Percentiles rank a stretch among this genome's conserved stretches.
These are phyloP conservation scores for Eremochloa ophiuroides DNA, from an alignment of 176 grass and related monocot species.

Conservation along the genomic window DNA sequence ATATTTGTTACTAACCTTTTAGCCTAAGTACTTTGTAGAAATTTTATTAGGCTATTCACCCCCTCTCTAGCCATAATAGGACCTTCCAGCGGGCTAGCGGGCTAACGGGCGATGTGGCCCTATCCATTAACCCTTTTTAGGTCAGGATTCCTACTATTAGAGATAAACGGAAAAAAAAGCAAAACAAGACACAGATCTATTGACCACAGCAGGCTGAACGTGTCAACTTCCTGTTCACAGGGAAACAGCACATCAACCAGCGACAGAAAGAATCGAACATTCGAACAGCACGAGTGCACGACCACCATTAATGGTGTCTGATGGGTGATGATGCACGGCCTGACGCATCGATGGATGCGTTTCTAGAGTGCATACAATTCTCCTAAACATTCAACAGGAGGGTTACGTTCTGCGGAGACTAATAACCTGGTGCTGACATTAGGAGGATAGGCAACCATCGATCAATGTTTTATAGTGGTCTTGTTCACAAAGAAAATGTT, in stretches of 20 bases:
- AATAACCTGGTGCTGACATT: neutral
- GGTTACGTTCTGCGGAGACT: neutral
- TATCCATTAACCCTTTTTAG: no score
- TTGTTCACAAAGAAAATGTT: neutral
- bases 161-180: no score
- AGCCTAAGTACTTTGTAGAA: no score
- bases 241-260: neutral
- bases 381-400: neutral
- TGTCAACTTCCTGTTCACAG: neutral
- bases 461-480: neutral
- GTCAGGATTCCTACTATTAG: no score
- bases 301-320: neutral
- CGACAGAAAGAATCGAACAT: neutral
- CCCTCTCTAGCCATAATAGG: no score
- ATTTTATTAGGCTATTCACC: no score
- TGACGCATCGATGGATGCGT: constrained; percentile 14
- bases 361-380: neutral
- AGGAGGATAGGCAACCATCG: neutral
- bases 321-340: neutral
- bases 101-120: no score
- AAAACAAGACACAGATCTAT: neutral
- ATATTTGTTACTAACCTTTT: no score
- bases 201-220: neutral
- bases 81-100: no score
- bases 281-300: neutral